Evolutionary conservation across 2,329 filamentous ascomycete species (phyloP).

Genomic region (Pochonia chlamydosporia): DNA sequence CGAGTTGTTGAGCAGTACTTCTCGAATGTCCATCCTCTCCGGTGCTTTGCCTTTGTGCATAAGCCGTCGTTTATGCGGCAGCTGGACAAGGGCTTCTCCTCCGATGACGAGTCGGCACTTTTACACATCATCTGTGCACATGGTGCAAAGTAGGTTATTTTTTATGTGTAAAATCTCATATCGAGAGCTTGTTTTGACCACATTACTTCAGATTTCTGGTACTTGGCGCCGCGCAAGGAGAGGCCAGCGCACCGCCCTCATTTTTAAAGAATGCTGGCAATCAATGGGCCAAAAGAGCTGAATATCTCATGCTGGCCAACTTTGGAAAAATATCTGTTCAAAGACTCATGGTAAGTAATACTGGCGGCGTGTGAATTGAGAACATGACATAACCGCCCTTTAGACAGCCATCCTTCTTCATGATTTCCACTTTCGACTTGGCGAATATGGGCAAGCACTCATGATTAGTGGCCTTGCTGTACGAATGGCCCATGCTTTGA

Average conservation of each 20-base stretch:
- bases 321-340: slow-evolving; percentile 34
- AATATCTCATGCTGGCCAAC: slow-evolving; percentile 28
- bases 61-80: slow-evolving; percentile 33
- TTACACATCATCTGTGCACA: slow-evolving; percentile 32
- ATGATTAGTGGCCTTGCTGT: slow-evolving; percentile 36
- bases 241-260: slow-evolving; percentile 21
- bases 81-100: slow-evolving; percentile 28
- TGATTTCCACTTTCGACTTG: slow-evolving; percentile 33
- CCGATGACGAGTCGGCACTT: slow-evolving; percentile 30
- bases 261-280: slow-evolving; percentile 29
- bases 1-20: slow-evolving; percentile 32
- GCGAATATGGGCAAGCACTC: slow-evolving; percentile 33
- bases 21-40: slow-evolving; percentile 32
- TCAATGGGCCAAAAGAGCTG: slow-evolving; percentile 31
- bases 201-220: slow-evolving; percentile 26
- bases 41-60: slow-evolving; percentile 34
- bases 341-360: slow-evolving; percentile 28
- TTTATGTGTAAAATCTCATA: too few species aligned
- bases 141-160: slow-evolving; percentile 27
- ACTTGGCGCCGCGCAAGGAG: slow-evolving; percentile 22
- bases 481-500: slow-evolving; percentile 35
- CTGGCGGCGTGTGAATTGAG: neutral
- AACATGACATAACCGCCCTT: neutral
- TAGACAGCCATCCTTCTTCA: slow-evolving; percentile 32
- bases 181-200: neutral